Percentiles rank a stretch among this genome's conserved stretches.
Conservation (phyloP, 2,329 filamentous ascomycete genomes). For the Teratosphaeriaceae sp. region DNA sequence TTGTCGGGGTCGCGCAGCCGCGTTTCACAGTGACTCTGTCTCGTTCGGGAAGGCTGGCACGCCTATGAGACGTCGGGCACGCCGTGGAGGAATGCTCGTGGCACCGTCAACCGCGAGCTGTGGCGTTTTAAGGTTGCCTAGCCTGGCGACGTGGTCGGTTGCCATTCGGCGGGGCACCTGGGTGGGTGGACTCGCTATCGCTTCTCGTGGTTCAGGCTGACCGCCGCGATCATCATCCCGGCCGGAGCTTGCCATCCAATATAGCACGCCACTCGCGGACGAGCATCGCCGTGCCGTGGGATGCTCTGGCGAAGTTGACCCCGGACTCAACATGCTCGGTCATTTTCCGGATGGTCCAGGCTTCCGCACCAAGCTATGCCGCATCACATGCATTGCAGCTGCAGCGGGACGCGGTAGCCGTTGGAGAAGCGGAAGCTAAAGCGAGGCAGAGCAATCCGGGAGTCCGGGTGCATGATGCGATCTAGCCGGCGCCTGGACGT, state of each 20-base stretch:
- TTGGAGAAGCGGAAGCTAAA: constrained; percentile 5
- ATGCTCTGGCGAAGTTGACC: no score
- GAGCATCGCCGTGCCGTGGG: no score
- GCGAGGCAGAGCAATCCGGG: constrained; percentile 3
- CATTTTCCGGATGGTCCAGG: constrained; percentile 8
- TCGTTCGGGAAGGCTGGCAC: constrained; percentile 3
- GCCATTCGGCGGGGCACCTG: constrained; percentile 21
- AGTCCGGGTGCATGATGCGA: neutral
- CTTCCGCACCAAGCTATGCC: constrained; percentile 9
- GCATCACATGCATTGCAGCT: constrained; percentile 16
- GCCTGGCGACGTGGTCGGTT: constrained; percentile 23
- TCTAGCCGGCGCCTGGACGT: no score
- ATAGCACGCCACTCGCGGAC: neutral
- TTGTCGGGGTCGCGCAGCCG: constrained; percentile 6
- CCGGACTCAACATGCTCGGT: no score
- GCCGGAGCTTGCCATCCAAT: neutral
- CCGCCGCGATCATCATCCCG: neutral
- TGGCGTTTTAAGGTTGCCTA: constrained; percentile 23
- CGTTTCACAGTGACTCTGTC: constrained; percentile 6
- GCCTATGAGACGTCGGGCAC: constrained; percentile 2
- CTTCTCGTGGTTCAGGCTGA: constrained; percentile 10
- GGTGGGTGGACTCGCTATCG: constrained; percentile 12
- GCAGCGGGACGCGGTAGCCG: constrained; percentile 9
- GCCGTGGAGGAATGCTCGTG: constrained; percentile 3
- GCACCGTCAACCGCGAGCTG: constrained; percentile 1